Evolutionary conservation across 306 rosid genomes (phyloP), one percentile per base, ranked within the genome.

Genomic region (Parietaria judaica): DNA sequence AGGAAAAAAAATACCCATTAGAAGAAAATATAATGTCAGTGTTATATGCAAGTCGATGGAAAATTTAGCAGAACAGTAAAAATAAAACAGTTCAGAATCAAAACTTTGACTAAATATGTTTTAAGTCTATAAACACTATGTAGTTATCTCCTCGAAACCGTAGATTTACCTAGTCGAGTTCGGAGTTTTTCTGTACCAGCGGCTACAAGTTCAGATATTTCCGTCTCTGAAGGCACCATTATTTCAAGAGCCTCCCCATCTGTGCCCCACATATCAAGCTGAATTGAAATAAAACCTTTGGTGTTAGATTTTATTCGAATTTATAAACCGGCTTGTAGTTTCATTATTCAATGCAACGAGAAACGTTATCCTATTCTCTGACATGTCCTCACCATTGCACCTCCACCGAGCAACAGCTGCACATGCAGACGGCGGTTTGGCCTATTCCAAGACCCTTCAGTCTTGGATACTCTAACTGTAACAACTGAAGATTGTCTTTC

Each of bases 391-490:
- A 91, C 97, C 96, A 65, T 76, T 71, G 97, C 91, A 63, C 89
- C 84, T 68, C 87, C 89, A 64, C 96, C 95, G 66, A 91, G 80
- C 83, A 91, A 77, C 72, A 91, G 55, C 36, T 78, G 86, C 69
- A 91, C 81, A 70, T 85, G 91, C 47, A 87, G 74, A 31, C 60
- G 72, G 52, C 97, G 89, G 45, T 76, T 77, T 36, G 95, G 96
- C 73, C 96, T 87, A 52, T 79, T 73, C 89, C 96, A 81, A 23
- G 80, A 78, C 66, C 97, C 97, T 81, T 85, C 89, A 48, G 87
- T 75, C 75, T 79, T 78, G 17, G 66, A 48, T 65, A 85, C 82
- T 72, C 72, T 72, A 64, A 91, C 78, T 46, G 87, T 80, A 76
- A 91, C 84, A 71, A 69, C 55, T 5, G 92, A 83, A 9, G 82